These are phyloP conservation scores for Coemansia sp. DNA, from an alignment of 192 early-diverging fungal species.

Conservation along the genomic window DNA sequence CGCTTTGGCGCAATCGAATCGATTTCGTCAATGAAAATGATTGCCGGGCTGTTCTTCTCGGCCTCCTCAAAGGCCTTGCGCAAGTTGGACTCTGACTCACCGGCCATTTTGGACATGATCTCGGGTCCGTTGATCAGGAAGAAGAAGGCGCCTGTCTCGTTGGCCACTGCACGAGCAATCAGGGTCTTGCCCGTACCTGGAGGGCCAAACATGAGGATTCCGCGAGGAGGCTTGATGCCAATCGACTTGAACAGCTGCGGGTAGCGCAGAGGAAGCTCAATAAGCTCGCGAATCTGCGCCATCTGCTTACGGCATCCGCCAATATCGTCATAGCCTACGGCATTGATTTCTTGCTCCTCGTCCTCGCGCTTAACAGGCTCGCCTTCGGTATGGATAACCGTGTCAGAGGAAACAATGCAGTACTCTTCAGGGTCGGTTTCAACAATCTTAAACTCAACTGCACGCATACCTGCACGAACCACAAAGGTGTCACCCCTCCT, in stretches of 20 bases:
- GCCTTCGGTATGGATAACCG: conserved; percentile 97
- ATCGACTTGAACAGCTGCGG: conserved; percentile 99
- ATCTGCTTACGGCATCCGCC: conserved; percentile 98
- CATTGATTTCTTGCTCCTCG: conserved; percentile 89
- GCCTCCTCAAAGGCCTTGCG: conserved; percentile 99
- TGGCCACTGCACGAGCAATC: conserved; percentile 98
- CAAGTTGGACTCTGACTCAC: conserved; percentile 96
- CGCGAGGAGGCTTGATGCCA: conserved; percentile 98
- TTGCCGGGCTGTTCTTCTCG: conserved; percentile 95
- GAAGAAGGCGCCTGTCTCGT: conserved; percentile 99
- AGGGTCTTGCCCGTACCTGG: conserved; percentile 99
- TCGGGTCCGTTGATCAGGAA: conserved; percentile 99
- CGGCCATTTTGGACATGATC: conserved; percentile 99
- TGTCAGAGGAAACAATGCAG: conserved; percentile 98
- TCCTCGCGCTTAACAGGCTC: conserved; percentile 99
- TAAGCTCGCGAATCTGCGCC: conserved; percentile 98
- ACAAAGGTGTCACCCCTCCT: conserved; percentile 93
- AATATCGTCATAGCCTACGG: conserved; percentile 98
- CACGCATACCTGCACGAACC: conserved; percentile 94
- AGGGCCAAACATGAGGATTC: conserved; percentile 97
- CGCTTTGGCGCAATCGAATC: conserved; percentile 99
- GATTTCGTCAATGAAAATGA: conserved; percentile 99
- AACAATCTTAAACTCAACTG: conserved; percentile 99
- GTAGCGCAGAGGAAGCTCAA: conserved; percentile 96
- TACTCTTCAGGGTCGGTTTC: conserved; percentile 94